Conservation (phyloP, 2,329 filamentous ascomycete genomes). For the Arthroderma uncinatum region DNA sequence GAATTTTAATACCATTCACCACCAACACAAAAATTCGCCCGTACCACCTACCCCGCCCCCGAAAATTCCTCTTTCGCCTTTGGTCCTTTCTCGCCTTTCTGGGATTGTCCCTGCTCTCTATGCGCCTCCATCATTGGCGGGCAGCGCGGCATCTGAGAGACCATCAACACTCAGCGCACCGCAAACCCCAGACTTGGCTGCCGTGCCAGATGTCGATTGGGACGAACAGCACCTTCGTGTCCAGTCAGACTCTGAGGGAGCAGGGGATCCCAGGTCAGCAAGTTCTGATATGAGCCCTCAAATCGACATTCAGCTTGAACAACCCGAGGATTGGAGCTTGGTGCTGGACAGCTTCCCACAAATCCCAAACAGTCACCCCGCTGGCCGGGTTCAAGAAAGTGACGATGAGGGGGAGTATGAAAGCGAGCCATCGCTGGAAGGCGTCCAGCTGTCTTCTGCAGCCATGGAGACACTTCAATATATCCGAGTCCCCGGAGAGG, state of each 20-base stretch:
- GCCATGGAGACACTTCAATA: slow-evolving; percentile 72
- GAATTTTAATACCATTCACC: slow-evolving; percentile 42
- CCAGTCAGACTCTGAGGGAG: slow-evolving; percentile 24
- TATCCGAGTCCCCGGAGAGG: slow-evolving; percentile 45
- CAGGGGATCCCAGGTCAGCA: slow-evolving; percentile 19
- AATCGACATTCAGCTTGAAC: slow-evolving; percentile 31
- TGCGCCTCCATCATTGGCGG: slow-evolving; percentile 78
- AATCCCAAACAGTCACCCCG: slow-evolving; percentile 21
- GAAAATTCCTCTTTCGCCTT: slow-evolving; percentile 62
- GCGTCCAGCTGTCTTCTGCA: slow-evolving; percentile 61
- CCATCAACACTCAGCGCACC: slow-evolving; percentile 73
- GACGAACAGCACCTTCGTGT: slow-evolving; percentile 29
- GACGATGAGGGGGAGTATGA: background rate
- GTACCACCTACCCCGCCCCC: slow-evolving; percentile 40
- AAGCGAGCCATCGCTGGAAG: slow-evolving; percentile 11
- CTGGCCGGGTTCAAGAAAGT: background rate
- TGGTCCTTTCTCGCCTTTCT: slow-evolving; percentile 60
- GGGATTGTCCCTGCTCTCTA: slow-evolving; percentile 62
- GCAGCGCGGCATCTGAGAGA: slow-evolving; percentile 79
- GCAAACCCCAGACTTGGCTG: slow-evolving; percentile 62
- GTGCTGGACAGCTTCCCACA: slow-evolving; percentile 32
- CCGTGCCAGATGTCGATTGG: slow-evolving; percentile 53
- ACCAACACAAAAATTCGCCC: slow-evolving; percentile 41
- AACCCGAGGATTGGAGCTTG: slow-evolving; percentile 49
- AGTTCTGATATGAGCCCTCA: slow-evolving; percentile 21